These are phyloP conservation scores for Vigna reflexopilosa DNA, from an alignment of 306 rosid species.

Conservation along the genomic window DNA sequence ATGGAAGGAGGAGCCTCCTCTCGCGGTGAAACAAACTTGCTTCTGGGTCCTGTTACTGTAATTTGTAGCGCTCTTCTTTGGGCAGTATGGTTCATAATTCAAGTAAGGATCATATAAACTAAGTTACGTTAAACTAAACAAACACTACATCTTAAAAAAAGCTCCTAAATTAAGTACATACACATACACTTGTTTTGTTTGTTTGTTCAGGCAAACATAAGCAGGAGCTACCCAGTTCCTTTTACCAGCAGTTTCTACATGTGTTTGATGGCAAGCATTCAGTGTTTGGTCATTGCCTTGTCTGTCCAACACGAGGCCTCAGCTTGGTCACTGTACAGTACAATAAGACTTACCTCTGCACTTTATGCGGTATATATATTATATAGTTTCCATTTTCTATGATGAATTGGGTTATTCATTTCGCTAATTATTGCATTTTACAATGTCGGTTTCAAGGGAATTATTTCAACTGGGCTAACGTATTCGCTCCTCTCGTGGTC, in stretches of 20 bases:
- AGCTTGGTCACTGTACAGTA: constrained; percentile 67
- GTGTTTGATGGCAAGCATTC: constrained; percentile 65
- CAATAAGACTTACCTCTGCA: constrained; percentile 54
- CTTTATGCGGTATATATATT: constrained; percentile 60
- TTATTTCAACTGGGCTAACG: constrained; percentile 60
- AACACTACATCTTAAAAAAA: background rate
- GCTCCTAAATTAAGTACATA: too few relatives aligned
- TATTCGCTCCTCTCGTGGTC: constrained; percentile 68
- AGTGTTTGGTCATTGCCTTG: constrained; percentile 65
- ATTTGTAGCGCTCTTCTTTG: constrained; percentile 59
- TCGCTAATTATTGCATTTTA: background rate
- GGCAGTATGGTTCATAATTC: constrained; percentile 69
- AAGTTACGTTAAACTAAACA: background rate
- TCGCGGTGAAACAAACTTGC: constrained; percentile 11
- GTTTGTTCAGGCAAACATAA: constrained; percentile 64
- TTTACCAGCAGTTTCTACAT: constrained; percentile 69
- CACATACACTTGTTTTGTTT: background rate
- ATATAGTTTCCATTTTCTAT: background rate
- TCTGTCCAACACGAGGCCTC: constrained; percentile 49
- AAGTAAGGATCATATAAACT: constrained; percentile 45
- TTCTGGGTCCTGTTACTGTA: constrained; percentile 64
- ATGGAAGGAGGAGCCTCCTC: constrained; percentile 43
- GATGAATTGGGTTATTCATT: background rate
- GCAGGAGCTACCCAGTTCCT: constrained; percentile 67
- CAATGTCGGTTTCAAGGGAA: constrained; percentile 57